These are phyloP conservation scores for Teratosphaeria destructans DNA, from an alignment of 2,329 filamentous ascomycete genomes.

Conservation along the genomic window DNA sequence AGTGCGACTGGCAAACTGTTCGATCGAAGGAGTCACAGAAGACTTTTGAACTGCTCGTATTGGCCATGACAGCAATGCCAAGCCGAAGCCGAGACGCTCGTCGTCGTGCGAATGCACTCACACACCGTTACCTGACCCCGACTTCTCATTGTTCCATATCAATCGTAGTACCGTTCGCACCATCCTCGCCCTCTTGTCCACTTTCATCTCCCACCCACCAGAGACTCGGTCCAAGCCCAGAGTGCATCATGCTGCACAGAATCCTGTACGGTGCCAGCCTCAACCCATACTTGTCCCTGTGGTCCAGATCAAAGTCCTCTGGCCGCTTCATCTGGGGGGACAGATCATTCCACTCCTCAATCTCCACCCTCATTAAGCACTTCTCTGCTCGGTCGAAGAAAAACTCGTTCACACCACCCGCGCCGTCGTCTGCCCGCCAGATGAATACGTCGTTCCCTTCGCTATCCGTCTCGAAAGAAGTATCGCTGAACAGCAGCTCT, in stretches of 20 bases:
- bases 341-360: slow-evolving; percentile 87
- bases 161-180: neutral
- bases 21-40: too few species aligned
- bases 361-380: slow-evolving; percentile 74
- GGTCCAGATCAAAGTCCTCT: slow-evolving; percentile 19
- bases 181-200: slow-evolving; percentile 3
- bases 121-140: neutral
- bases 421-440: slow-evolving; percentile 58
- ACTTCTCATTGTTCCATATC: neutral
- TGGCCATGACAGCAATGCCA: neutral
- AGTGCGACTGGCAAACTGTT: neutral
- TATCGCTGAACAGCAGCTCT: slow-evolving; percentile 63
- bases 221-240: slow-evolving; percentile 37
- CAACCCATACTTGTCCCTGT: slow-evolving; percentile 45
- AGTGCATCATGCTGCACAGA: slow-evolving; percentile 37
- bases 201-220: slow-evolving; percentile 33
- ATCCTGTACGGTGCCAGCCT: slow-evolving; percentile 63
- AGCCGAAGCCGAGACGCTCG: neutral
- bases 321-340: slow-evolving; percentile 68
- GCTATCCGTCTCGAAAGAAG: slow-evolving; percentile 25
- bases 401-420: slow-evolving; percentile 42
- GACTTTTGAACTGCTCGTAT: neutral
- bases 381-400: slow-evolving; percentile 87
- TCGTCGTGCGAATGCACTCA: neutral
- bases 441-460: slow-evolving; percentile 57